Conservation (phyloP, 495 filamentous ascomycete genomes). For the Tuber indicum region DNA sequence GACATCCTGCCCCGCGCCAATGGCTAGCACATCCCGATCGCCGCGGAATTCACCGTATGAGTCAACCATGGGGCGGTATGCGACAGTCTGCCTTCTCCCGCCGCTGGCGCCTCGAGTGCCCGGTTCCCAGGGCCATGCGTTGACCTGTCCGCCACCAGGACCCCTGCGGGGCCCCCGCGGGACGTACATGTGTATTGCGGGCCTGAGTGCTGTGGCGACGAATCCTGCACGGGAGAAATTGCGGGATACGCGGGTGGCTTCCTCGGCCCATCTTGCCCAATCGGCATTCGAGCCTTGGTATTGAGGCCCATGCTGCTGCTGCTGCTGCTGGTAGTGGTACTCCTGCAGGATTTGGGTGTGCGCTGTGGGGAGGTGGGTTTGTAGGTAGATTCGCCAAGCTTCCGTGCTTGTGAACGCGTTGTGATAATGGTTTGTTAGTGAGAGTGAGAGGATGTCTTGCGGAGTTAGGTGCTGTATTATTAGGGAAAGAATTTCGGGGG, state of each 20-base stretch:
- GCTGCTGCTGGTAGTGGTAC: neutral
- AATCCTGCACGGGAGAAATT: slow-evolving; percentile 57
- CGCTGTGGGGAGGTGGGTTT: slow-evolving; percentile 50
- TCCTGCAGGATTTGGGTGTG: slow-evolving; percentile 15
- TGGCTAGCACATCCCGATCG: slow-evolving; percentile 51
- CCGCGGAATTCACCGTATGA: slow-evolving; percentile 46
- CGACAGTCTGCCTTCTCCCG: slow-evolving; percentile 54
- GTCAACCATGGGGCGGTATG: slow-evolving; percentile 58
- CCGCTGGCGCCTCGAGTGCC: slow-evolving; percentile 38
- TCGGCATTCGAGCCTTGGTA: neutral
- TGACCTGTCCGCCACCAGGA: slow-evolving; percentile 5
- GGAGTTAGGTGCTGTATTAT: neutral
- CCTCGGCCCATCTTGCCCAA: slow-evolving; percentile 47
- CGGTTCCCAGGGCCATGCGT: slow-evolving; percentile 23
- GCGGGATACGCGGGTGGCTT: slow-evolving; percentile 54
- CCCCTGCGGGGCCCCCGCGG: slow-evolving; percentile 23
- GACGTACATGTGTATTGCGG: slow-evolving; percentile 30
- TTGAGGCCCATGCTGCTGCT: neutral
- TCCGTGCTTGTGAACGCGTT: slow-evolving; percentile 50
- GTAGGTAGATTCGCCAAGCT: slow-evolving; percentile 55
- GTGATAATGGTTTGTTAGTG: slow-evolving; percentile 50
- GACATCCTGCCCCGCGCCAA: slow-evolving; percentile 58
- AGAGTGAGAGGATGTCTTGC: slow-evolving; percentile 37
- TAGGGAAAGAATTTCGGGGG: neutral
- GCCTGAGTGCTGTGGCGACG: slow-evolving; percentile 51